Evolutionary conservation across 441 rosid species (phyloP).

Genomic region (Erysimum cheiri): DNA sequence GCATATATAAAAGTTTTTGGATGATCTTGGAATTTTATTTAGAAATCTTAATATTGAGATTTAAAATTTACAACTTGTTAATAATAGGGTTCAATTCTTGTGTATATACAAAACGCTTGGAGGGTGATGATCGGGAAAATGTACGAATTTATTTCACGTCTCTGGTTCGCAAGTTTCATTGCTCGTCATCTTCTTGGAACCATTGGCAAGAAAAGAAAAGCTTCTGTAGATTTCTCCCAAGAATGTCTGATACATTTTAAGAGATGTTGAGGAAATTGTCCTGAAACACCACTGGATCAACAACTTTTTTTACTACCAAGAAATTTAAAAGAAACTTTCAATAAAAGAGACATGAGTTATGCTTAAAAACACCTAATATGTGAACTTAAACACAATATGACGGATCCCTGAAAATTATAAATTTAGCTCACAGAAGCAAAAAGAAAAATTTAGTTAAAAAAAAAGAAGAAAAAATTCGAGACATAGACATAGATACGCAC

Average conservation of each 20-base stretch:
- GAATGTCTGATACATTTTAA: conserved; percentile 9
- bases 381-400: neutral
- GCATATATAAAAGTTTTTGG: neutral
- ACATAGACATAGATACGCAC: neutral
- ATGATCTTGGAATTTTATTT: neutral
- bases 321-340: neutral
- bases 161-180: neutral
- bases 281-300: conserved; percentile 20
- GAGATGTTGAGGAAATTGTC: neutral
- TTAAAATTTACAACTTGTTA: neutral
- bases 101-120: conserved; percentile 41
- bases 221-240: conserved; percentile 2
- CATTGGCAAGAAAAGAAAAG: conserved; percentile 8
- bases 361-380: neutral
- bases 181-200: conserved; percentile 23
- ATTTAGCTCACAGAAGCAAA: neutral
- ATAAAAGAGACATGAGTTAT: neutral
- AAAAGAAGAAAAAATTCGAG: neutral
- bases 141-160: neutral
- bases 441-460: no score
- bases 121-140: conserved; percentile 41
- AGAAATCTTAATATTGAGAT: neutral
- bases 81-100: neutral
- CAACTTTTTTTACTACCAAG: neutral
- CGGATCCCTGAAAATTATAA: neutral